Percentiles rank a stretch among this genome's conserved stretches.
Conservation (phyloP, 352 stramenopile genomes). For the Elongisporangium anandrum region DNA sequence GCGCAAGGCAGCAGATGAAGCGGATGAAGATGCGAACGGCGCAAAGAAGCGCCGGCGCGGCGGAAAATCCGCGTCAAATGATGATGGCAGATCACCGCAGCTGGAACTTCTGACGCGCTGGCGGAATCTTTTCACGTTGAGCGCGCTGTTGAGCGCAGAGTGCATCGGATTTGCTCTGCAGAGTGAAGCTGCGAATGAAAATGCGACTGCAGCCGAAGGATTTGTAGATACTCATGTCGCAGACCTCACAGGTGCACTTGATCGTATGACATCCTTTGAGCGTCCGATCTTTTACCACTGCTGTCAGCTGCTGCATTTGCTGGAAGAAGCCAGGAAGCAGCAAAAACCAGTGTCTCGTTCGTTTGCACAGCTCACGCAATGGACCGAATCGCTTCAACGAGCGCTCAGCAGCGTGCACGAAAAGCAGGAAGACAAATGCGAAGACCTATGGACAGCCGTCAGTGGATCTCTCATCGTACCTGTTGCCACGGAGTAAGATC, state of each 20-base stretch:
- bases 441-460: slow-evolving; percentile 46
- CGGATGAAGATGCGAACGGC: slow-evolving; percentile 26
- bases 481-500: too few species aligned
- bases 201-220: slow-evolving; percentile 22
- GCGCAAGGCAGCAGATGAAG: slow-evolving; percentile 26
- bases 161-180: slow-evolving; percentile 64
- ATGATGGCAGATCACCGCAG: slow-evolving; percentile 20
- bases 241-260: slow-evolving; percentile 37
- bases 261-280: slow-evolving; percentile 51
- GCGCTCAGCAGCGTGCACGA: slow-evolving; percentile 30
- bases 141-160: slow-evolving; percentile 52
- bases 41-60: slow-evolving; percentile 46
- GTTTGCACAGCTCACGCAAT: slow-evolving; percentile 22
- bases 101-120: slow-evolving; percentile 50
- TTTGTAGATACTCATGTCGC: slow-evolving; percentile 49
- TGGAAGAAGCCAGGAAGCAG: slow-evolving; percentile 26
- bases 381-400: slow-evolving; percentile 33
- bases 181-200: slow-evolving; percentile 29
- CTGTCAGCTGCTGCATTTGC: slow-evolving; percentile 46
- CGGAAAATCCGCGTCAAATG: slow-evolving; percentile 20
- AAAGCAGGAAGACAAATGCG: slow-evolving; percentile 35
- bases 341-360: slow-evolving; percentile 20
- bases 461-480: slow-evolving; percentile 15
- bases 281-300: slow-evolving; percentile 61
- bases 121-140: slow-evolving; percentile 69